A percentile compares a stretch with the other conserved stretches of the same genome.
phyloP scores from a whole-genome alignment of 768 basidiomycete genomes.

The Coprinopsis cinerea region DNA sequence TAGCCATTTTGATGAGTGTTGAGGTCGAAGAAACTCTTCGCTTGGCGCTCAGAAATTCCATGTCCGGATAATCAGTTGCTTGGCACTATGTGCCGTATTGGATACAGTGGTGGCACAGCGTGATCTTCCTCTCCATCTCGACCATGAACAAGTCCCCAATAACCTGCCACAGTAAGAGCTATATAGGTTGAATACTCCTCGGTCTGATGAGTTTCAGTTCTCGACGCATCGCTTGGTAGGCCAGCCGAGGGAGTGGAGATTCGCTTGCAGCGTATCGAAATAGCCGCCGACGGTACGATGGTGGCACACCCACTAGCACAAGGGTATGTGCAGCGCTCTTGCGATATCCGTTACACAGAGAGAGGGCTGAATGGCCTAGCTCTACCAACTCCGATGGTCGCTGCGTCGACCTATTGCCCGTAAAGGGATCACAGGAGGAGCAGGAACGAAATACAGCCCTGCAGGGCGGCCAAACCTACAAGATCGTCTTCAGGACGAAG shows the following conservation, averaged over 20 bases:
- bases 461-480: conserved; percentile 60
- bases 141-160: conserved; percentile 67
- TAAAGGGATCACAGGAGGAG: conserved; percentile 39
- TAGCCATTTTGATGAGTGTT: conserved; percentile 8
- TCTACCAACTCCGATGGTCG: conserved; percentile 79
- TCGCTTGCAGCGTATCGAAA: conserved; percentile 48
- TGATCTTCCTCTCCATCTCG: background rate
- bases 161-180: conserved; percentile 76
- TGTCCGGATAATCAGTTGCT: conserved; percentile 18
- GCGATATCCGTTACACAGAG: no score
- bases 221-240: conserved; percentile 80
- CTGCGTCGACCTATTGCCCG: conserved; percentile 69
- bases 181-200: background rate
- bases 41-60: conserved; percentile 19
- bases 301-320: conserved; percentile 49
- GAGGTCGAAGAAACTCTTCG: conserved; percentile 4
- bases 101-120: background rate
- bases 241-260: conserved; percentile 72
- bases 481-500: conserved; percentile 79
- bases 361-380: conserved; percentile 39
- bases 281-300: conserved; percentile 28
- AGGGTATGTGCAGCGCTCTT: conserved; percentile 38
- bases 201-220: conserved; percentile 42
- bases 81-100: background rate
- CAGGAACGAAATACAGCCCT: conserved; percentile 39